Evolutionary conservation across 192 early-diverging fungal genomes (phyloP), one percentile per base, ranked within the genome.

Genomic region (Linnemannia exigua): DNA sequence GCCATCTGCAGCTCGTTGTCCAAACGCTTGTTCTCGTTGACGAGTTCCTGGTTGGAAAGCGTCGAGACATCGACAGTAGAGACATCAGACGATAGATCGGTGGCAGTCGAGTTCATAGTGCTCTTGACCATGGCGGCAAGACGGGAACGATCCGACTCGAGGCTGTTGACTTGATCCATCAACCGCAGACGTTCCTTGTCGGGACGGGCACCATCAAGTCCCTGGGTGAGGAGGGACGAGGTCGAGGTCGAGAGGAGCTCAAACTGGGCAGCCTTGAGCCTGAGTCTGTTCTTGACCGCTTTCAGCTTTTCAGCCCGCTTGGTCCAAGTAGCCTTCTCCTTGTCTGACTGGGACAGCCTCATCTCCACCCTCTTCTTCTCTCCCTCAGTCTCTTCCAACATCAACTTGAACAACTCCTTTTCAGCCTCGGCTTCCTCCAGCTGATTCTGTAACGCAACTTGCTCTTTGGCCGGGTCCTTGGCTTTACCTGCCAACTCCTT

Each of bases 371-470:
- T 48, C 75, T 86, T 86, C 84, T 86, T 86, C 48, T 86, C 84
- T 16, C 79, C 75, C 70, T 86, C 84, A 14, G 84, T 86, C 50
- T 86, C 84, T 44, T 86, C 84, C 22, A 86, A 51, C 84, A 86
- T 86, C 70, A 86, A n/a, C 78, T 86, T 86, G 78, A 86, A 80
- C 5, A 86, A 70, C 16, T 86, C 84, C 58, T 80, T 86, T 36
- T 86, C 84, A 4, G 78, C 84, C 51, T 86, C 84, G 31, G 78
- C 63, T 19, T 86, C 84, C 63, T 86, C 84, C 25, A 86, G 51
- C 41, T 80, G 84, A 48, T 86, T 80, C 74, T 58, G 66, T 1
- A 86, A 50, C 6, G 70, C 78, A 63, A 80, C 74, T 48, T 69
- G 80, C n/a, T 86, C 84, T 50, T 86, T 86, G 47, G 75, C 68